Evolutionary conservation across 495 filamentous ascomycete species (phyloP), one percentile per base, ranked within the genome.

Genomic region (Penicillium manginii): DNA sequence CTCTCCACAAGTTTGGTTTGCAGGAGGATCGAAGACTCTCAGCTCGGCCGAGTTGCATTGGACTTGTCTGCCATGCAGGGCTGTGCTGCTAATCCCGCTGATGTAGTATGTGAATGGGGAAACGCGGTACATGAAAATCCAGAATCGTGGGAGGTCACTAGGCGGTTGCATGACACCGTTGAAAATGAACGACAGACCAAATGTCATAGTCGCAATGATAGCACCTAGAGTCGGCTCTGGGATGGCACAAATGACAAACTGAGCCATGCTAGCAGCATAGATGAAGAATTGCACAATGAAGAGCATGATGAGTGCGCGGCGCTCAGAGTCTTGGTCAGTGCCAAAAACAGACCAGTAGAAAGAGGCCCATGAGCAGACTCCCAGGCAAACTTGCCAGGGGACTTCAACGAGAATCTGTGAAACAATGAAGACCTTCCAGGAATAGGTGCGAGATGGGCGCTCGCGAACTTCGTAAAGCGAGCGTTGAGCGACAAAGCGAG

Each of bases 61-160:
- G 0, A 87, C 82, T 0, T 68, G 11, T 1, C 80, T 80, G 39
- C 85, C 84, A 52, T 83, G 84, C 4, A 90, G 72, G 0, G 73
- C 81, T 0, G 77, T 77, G 1, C 82, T 74, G 12, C 84, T 53
- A 69, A 88, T 82, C 23, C 81, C 82, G 35, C 72, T 73, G 17
- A 90, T 78, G 22, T 85, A 74, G 63, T 91, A 90, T 0, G 83
- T 87, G 48, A 90, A 84, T 4, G 88, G 87, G 12, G 83, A 86
- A 50, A 87, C 79, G 37, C 84, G 83, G 64, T 90, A 89, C 83
- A 90, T 87, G 78, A 90, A 91, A 55, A 87, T 87, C 88, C 88
- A 91, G 79, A 90, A 91, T 9, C 80, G 63, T 2, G 87, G 86
- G 4, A 89, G 69, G 4, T 73, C 77, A 19, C 65, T 64, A 4